phyloP scores from a whole-genome alignment of 805 yeast species.

The Kluyveromyces aestuarii region DNA sequence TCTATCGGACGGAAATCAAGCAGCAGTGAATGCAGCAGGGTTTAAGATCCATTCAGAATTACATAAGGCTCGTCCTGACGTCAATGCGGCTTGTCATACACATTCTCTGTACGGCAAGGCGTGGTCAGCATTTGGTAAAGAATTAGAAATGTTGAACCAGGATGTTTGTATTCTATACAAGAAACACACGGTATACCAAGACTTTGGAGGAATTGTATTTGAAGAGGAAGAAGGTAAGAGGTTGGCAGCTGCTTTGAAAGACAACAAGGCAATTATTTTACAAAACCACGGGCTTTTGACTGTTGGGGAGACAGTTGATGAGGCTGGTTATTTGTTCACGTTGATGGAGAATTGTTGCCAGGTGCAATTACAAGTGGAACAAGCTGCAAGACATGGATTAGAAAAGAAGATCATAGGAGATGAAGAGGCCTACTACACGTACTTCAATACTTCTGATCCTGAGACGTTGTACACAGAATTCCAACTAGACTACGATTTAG shows the following conservation, averaged over 20 bases:
- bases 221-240: conserved; percentile 51
- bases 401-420: conserved; percentile 39
- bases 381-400: conserved; percentile 36
- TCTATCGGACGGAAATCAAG: conserved; percentile 41
- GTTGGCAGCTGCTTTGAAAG: conserved; percentile 52
- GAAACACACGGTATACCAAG: conserved; percentile 52
- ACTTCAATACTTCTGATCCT: conserved; percentile 48
- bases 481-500: conserved; percentile 53
- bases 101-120: conserved; percentile 58
- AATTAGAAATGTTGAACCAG: conserved; percentile 69
- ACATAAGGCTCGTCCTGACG: conserved; percentile 57
- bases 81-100: conserved; percentile 60
- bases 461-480: conserved; percentile 63
- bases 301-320: conserved; percentile 61
- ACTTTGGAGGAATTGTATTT: conserved; percentile 72
- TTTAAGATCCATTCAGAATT: conserved; percentile 57
- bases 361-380: conserved; percentile 54
- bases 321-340: conserved; percentile 57
- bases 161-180: conserved; percentile 62
- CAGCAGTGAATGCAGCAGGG: conserved; percentile 56
- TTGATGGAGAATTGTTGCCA: conserved; percentile 55
- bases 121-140: conserved; percentile 51
- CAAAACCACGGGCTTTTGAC: conserved; percentile 66
- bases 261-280: conserved; percentile 47
- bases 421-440: conserved; percentile 59